phyloP scores from a whole-genome alignment of 331 rosid species.

The Cydonia oblonga region DNA sequence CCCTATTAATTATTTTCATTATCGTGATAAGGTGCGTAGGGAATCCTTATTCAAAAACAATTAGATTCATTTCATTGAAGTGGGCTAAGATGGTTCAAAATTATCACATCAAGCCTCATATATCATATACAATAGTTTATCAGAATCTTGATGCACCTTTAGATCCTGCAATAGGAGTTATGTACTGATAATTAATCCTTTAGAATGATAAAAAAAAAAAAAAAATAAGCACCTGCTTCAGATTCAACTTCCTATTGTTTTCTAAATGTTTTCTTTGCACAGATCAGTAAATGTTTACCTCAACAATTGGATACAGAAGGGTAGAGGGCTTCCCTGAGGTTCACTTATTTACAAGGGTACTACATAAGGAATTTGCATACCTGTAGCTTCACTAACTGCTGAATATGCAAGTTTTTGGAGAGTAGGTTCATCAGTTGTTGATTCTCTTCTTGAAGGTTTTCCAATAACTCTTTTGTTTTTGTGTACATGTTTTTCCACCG shows the following conservation, averaged over 20 bases:
- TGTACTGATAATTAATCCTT: too few species aligned
- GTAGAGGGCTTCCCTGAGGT: background rate
- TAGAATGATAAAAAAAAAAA: too few species aligned
- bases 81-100: background rate
- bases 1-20: background rate
- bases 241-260: background rate
- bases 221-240: background rate
- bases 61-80: background rate
- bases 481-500: constrained; percentile 15
- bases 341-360: background rate
- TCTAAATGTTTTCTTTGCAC: background rate
- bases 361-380: constrained; percentile 23
- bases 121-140: background rate
- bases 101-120: background rate
- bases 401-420: constrained; percentile 52
- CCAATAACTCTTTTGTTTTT: constrained; percentile 39
- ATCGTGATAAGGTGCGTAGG: background rate
- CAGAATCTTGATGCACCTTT: background rate
- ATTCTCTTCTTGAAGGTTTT: constrained; percentile 36
- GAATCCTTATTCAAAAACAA: too few species aligned
- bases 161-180: background rate
- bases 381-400: constrained; percentile 62
- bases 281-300: background rate
- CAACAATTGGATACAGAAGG: background rate
- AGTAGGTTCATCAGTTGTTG: constrained; percentile 25